Evolutionary conservation across 73 alveolate species (phyloP).

Genomic region (Paramecium caudatum): DNA sequence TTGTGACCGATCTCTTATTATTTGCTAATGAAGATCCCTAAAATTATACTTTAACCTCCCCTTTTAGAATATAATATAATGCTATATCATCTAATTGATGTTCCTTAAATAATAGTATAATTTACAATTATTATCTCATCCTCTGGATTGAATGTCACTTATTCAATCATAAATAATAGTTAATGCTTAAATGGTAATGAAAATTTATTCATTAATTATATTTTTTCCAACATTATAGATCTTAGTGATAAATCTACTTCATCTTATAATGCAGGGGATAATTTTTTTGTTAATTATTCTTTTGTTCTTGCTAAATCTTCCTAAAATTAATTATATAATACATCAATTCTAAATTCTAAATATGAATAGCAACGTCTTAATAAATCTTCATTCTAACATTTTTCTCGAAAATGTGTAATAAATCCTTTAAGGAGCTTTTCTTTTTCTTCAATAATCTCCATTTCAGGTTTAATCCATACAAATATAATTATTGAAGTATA

Average conservation of each 20-base stretch:
- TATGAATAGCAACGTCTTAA: not conserved
- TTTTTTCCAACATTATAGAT: constrained; percentile 8
- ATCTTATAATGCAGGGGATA: constrained; percentile 31
- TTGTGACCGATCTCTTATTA: not conserved
- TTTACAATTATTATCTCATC: not conserved
- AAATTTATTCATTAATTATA: constrained; percentile 7
- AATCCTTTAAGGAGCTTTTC: constrained; percentile 7
- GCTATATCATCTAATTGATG: constrained; percentile 18
- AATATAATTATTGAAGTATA: not conserved
- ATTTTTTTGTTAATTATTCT: constrained; percentile 5
- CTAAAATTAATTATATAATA: not conserved
- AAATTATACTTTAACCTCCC: constrained; percentile 26
- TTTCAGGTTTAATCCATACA: constrained; percentile 43
- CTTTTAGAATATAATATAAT: constrained; percentile 46
- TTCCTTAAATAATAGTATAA: not conserved
- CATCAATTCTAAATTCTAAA: constrained; percentile 61
- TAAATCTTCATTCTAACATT: not conserved
- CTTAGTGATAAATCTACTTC: not conserved
- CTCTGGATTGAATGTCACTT: constrained; percentile 31
- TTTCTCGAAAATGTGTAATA: not conserved
- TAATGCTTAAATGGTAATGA: not conserved
- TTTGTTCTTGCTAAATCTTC: constrained; percentile 35
- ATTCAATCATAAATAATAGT: not conserved
- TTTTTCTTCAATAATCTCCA: not conserved
- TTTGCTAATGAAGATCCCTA: constrained; percentile 30